Evolutionary conservation across 1,284 basidiomycete genomes (phyloP), one percentile per base, ranked within the genome.

Genomic region (Puccinia brachypodii): DNA sequence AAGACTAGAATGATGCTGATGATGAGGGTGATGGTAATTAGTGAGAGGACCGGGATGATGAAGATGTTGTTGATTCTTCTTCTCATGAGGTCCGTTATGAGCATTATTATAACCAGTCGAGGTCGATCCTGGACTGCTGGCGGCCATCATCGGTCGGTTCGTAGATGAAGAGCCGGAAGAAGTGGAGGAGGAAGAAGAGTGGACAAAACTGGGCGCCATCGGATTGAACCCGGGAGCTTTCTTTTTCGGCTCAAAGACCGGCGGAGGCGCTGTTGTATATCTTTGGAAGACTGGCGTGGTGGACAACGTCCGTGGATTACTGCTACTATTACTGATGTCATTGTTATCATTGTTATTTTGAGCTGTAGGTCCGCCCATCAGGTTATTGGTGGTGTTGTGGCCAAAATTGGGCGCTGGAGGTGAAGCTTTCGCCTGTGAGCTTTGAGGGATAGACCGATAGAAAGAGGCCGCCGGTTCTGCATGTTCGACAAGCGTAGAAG

Each of bases 201-300:
- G 75, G 0, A 76, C 40, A 66, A 76, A 76, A 44, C 75, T 76
- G 33, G 75, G 75, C 22, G 75, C 75, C 75, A 66, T 76, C n/a
- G 75, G 75, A 28, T 76, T 76, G 47, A 76, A 76, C n/a, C 40
- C 42, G n/a, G 25, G 36, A 7, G 53, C n/a, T 44, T 76, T 76
- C 33, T 76, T 76, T 58, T 76, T 76, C 28, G 75, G 75, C 31
- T 76, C 75, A 76, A 76, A 76, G 3, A 76, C 62, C 42, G 75
- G 75, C 42, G 75, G 62, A 3, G 75, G 62, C 14, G 40, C 62
- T 3, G 75, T 47, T 13, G 75, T 53, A 42, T 62, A 76, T 66
- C 62, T 76, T 44, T 76, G 75, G 28, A 76, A 76, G 8, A 66
- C 62, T 22, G 60, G 22, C 25, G 58, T 76, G 8, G 60, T 62